These are phyloP conservation scores for Globisporangium paroecandrum DNA, from an alignment of 352 stramenopile genomes.

Conservation along the genomic window DNA sequence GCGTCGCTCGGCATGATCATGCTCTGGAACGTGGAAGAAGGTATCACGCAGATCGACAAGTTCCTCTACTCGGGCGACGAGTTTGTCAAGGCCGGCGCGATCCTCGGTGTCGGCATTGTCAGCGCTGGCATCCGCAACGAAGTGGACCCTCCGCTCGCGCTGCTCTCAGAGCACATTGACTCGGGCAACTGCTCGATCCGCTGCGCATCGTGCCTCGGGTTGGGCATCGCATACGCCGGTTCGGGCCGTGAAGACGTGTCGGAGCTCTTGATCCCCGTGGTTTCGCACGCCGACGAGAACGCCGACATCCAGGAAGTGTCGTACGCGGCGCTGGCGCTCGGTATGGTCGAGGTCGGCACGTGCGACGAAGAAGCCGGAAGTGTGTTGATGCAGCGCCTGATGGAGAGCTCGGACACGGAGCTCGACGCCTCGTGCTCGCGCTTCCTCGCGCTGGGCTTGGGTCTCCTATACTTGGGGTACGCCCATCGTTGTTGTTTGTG, in stretches of 20 bases:
- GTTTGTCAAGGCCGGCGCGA: slow-evolving; percentile 97
- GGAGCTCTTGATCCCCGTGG: slow-evolving; percentile 94
- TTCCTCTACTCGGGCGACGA: slow-evolving; percentile 98
- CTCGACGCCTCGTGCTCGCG: slow-evolving; percentile 94
- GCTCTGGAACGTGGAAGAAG: slow-evolving; percentile 99
- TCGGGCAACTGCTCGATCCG: slow-evolving; percentile 93
- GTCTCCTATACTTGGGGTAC: slow-evolving; percentile 96
- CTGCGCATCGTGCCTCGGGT: slow-evolving; percentile 91
- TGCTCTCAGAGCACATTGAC: slow-evolving; percentile 98
- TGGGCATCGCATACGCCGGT: slow-evolving; percentile 98
- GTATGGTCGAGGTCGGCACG: slow-evolving; percentile 98
- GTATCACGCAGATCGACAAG: slow-evolving; percentile 99
- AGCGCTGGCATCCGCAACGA: slow-evolving; percentile 94
- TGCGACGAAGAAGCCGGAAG: slow-evolving; percentile 97
- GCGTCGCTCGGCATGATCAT: slow-evolving; percentile 98
- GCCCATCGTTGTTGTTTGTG: slow-evolving; percentile 18
- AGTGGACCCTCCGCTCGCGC: slow-evolving; percentile 94
- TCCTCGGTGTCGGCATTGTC: slow-evolving; percentile 97
- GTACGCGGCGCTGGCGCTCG: slow-evolving; percentile 94
- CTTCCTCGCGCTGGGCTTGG: slow-evolving; percentile 97
- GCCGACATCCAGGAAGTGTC: slow-evolving; percentile 91
- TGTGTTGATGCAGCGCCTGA: slow-evolving; percentile 96
- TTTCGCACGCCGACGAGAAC: slow-evolving; percentile 88
- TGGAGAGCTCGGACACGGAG: slow-evolving; percentile 97
- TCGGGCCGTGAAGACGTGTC: slow-evolving; percentile 96